A percentile compares a stretch with the other conserved stretches of the same genome.
These are phyloP conservation scores for Solanum hybrid DNA, from an alignment of 305 asterid genomes.

Conservation along the genomic window DNA sequence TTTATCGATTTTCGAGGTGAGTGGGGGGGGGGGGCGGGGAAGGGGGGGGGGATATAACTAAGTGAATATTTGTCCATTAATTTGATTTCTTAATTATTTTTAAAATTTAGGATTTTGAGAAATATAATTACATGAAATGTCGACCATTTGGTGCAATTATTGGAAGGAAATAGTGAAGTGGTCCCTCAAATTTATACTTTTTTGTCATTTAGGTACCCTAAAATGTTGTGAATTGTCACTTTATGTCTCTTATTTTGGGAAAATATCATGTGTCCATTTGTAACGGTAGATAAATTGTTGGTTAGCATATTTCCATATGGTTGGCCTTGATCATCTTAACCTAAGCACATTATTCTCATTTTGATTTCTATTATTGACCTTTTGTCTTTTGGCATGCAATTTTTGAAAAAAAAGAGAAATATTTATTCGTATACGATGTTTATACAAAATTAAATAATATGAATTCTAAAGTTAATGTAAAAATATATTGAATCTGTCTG, in stretches of 20 bases:
- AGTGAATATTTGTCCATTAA: neutral
- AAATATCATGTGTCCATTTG: neutral
- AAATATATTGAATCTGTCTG: neutral
- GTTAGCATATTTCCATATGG: neutral
- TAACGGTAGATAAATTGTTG: neutral
- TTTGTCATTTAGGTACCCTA: neutral
- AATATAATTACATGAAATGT: neutral
- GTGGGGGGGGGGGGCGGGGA: too few relatives aligned
- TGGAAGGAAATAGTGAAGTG: neutral
- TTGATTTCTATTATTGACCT: neutral
- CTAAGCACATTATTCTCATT: neutral
- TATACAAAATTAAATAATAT: neutral
- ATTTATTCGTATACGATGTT: neutral
- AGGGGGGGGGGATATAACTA: too few relatives aligned
- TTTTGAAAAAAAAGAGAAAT: neutral
- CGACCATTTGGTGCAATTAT: neutral
- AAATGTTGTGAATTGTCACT: neutral
- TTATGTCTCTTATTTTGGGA: neutral
- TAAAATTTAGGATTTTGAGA: neutral
- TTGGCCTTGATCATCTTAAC: too few relatives aligned
- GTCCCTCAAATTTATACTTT: neutral
- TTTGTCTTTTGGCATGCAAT: neutral
- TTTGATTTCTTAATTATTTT: too few relatives aligned
- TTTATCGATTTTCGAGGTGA: neutral
- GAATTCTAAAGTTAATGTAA: neutral